phyloP scores from a whole-genome alignment of 2,329 filamentous ascomycete genomes.

The Neoscytalidium dimidiatum region DNA sequence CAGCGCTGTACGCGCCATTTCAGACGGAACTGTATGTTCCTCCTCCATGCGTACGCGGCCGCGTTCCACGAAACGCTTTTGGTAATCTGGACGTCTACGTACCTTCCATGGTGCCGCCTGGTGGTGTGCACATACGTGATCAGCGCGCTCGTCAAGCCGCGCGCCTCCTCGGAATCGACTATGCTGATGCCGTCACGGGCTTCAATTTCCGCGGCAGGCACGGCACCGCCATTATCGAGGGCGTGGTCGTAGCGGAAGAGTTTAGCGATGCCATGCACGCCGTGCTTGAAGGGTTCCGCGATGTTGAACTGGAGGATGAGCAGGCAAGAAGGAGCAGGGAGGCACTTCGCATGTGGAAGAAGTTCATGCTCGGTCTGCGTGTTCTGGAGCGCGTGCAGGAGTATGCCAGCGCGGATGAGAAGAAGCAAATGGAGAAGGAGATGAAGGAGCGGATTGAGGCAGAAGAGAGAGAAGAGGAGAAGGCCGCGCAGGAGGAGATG shows the following conservation, averaged over 20 bases:
- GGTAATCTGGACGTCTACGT: conserved; percentile 67
- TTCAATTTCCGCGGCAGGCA: conserved; percentile 85
- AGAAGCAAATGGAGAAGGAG: conserved; percentile 5
- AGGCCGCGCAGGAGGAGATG: conserved; percentile 9
- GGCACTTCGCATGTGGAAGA: conserved; percentile 59
- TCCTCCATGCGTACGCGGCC: conserved; percentile 72
- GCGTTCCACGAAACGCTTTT: conserved; percentile 64
- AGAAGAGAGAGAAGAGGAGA: conserved; percentile 21
- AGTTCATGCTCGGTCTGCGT: conserved; percentile 62
- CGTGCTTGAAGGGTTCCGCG: conserved; percentile 67
- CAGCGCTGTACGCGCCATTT: conserved; percentile 59
- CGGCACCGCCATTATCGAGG: conserved; percentile 80
- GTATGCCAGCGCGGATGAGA: conserved; percentile 38
- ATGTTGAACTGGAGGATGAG: conserved; percentile 65
- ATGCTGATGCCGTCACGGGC: conserved; percentile 84
- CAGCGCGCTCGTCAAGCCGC: conserved; percentile 70
- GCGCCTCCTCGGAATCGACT: conserved; percentile 76
- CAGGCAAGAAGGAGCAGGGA: conserved; percentile 54
- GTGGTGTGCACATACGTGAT: conserved; percentile 59
- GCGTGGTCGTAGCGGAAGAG: conserved; percentile 74
- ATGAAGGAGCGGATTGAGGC: conserved; percentile 25
- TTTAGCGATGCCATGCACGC: conserved; percentile 70
- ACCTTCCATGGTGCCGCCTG: conserved; percentile 63
- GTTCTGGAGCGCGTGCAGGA: conserved; percentile 73
- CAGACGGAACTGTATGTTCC: conserved; percentile 73